These are phyloP conservation scores for Apiotrichum domesticum DNA, from an alignment of 1,284 basidiomycete genomes.

Conservation along the genomic window DNA sequence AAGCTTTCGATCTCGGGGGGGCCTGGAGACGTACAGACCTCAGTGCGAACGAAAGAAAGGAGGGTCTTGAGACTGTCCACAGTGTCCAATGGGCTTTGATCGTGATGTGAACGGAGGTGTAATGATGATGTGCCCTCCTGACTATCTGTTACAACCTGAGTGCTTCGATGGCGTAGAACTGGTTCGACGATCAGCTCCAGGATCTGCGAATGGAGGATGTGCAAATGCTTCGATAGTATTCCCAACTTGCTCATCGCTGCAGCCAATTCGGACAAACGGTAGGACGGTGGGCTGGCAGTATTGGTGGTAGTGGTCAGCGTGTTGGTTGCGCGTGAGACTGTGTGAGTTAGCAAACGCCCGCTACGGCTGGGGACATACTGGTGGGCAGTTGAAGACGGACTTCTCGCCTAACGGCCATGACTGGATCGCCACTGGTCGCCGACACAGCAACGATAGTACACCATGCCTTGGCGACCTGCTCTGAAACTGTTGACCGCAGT, in stretches of 20 bases:
- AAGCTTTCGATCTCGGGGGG: constrained; percentile 21
- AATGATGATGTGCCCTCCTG: background rate
- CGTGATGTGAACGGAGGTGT: no score
- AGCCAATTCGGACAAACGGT: background rate
- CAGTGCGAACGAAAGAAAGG: constrained; percentile 16
- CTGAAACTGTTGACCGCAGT: constrained; percentile 4
- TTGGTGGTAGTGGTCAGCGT: background rate
- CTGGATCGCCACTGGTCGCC: background rate
- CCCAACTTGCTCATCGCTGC: background rate
- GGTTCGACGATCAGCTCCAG: constrained; percentile 7
- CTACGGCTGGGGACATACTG: background rate
- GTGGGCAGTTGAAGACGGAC: background rate
- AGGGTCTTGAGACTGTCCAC: constrained; percentile 17
- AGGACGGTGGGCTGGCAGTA: background rate
- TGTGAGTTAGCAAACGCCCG: background rate
- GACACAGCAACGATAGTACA: background rate
- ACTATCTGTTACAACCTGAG: background rate
- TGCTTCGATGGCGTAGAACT: background rate
- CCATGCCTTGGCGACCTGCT: constrained; percentile 3
- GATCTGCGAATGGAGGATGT: constrained; percentile 17
- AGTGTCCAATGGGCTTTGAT: constrained; percentile 1
- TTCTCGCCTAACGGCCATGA: background rate
- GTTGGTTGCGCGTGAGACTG: background rate
- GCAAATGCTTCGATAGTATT: constrained; percentile 1
- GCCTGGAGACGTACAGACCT: constrained; percentile 8